These are phyloP conservation scores for Diaporthe australafricana DNA, from an alignment of 2,329 filamentous ascomycete genomes.

Conservation along the genomic window DNA sequence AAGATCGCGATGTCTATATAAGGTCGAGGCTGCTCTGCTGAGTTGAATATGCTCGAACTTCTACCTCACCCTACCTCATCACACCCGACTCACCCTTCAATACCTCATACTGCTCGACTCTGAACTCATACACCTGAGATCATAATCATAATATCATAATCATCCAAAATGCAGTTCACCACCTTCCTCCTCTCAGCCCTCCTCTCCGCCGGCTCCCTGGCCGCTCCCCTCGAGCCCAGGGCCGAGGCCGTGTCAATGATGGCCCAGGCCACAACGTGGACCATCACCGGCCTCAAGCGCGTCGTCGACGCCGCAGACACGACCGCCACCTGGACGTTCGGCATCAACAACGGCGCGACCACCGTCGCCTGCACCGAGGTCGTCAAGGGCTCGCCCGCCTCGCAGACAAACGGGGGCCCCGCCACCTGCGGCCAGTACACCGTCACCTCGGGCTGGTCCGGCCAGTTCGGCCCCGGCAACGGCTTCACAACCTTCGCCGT, in stretches of 20 bases:
- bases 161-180: slow-evolving; percentile 53
- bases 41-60: neutral
- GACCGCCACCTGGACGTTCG: slow-evolving; percentile 55
- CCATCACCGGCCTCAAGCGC: slow-evolving; percentile 51
- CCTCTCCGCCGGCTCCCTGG: slow-evolving; percentile 42
- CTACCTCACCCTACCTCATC: slow-evolving; percentile 1
- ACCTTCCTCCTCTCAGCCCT: slow-evolving; percentile 43
- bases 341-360: slow-evolving; percentile 50
- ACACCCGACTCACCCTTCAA: slow-evolving; percentile 4
- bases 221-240: slow-evolving; percentile 42
- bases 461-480: slow-evolving; percentile 62
- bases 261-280: slow-evolving; percentile 52
- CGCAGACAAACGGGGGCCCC: slow-evolving; percentile 50
- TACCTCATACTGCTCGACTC: neutral
- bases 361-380: slow-evolving; percentile 49
- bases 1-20: slow-evolving; percentile 23
- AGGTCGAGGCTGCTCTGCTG: slow-evolving; percentile 5
- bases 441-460: slow-evolving; percentile 66
- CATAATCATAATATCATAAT: slow-evolving; percentile 7
- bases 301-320: slow-evolving; percentile 53
- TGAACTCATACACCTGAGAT: neutral
- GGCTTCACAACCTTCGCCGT: slow-evolving; percentile 68
- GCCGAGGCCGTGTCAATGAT: slow-evolving; percentile 42
- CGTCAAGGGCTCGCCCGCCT: slow-evolving; percentile 48
- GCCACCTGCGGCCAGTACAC: slow-evolving; percentile 60